Base-by-base conservation (phyloP, 305 asterid genomes). In the Fraxinus floribunda region DNA sequence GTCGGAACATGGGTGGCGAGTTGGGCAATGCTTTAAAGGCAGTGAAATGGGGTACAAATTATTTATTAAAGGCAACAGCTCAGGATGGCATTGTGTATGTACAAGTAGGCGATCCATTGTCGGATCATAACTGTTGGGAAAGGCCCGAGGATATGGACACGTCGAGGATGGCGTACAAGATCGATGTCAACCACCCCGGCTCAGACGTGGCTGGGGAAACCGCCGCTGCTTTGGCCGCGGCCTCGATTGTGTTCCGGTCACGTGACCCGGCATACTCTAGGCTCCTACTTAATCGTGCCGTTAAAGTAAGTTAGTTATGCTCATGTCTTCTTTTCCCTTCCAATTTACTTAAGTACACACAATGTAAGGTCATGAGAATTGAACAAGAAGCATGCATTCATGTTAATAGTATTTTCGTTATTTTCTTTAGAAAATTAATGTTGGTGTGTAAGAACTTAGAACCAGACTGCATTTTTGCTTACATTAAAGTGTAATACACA, bases 101-200 rank as follows among this genome's bases (percentile, higher is more conserved):
- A 0, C 95, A 94, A 80, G 98, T 94, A 0, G 98, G 97, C 0
- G 97, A 94, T 34, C 90, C 94, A 10, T 83, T 86, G 34, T 91
- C 98, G 13, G 98, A 94, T 86, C 97, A 94, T 82, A 89, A 83
- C 78, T 92, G 98, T 35, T 93, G 97, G 97, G 93, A 93, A 30
- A 91, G 97, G 86, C 97, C 97, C 0, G 97, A 93, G 57, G 97
- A 93, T 22, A 93, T 93, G 98, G 94, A 92, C 60, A 93, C 98
- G 0, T 52, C 81, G 73, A 81, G 98, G 78, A 91, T 89, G 2
- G 95, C 87, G n/a, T 91, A 91, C 84, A 89, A 80, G 83, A 87
- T 94, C 7, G 98, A 92, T 38, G 84, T 79, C 18, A 88, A 86
- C 75, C 77, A 91, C 83, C 98, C 97, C 0, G 97, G 97, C 5